Evolutionary conservation across 1,284 basidiomycete genomes (phyloP), one percentile per base, ranked within the genome.

Genomic region (Malassezia psittaci): DNA sequence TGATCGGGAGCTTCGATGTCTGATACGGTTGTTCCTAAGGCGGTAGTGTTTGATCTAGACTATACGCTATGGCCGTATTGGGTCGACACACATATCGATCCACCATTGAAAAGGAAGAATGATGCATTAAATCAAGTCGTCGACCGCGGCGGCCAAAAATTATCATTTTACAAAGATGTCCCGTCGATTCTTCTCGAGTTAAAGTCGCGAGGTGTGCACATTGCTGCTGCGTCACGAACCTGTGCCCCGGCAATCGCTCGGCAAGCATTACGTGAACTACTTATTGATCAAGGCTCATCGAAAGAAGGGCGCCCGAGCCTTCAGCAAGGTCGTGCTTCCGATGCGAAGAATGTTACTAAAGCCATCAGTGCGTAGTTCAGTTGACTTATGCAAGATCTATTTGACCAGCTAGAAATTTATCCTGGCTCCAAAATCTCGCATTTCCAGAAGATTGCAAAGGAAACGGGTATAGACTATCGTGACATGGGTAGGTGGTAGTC

Each of bases 11-110:
- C 43, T 11, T 7, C 43, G 5, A 45, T 45, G 43, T 10, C 39
- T 24, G 46, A 15, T 21, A 46, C 38, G 1, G 53, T 54, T 0
- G n/a, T 69, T 9, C 70, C 70, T 2, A 60, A 56, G 18, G 52
- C 72, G 33, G 62, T 66, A 3, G 69, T 65, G 0, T 73, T 73
- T 36, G 69, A 72, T 42, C 49, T 72, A 16, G 69, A 72, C 47
- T 74, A 73, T 36, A 74, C 71, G 3, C 54, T 71, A 1, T 74
- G 71, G 71, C 70, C 69, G 9, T 49, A 64, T 3, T 71, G 68
- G 68, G 69, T 72, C 9, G 68, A 72, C 18, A 70, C 68, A 3
- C 66, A 70, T 49, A 62, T 73, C 8, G 63, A 66, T 34, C 52
- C 64, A 1, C 71, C 71, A 0, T 48, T 73, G 0, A 62, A 60